A percentile compares a stretch with the other conserved stretches of the same genome.
Evolutionary conservation across 2,329 filamentous ascomycete genomes (phyloP).

Genomic region (Colletotrichum liaoningense): DNA sequence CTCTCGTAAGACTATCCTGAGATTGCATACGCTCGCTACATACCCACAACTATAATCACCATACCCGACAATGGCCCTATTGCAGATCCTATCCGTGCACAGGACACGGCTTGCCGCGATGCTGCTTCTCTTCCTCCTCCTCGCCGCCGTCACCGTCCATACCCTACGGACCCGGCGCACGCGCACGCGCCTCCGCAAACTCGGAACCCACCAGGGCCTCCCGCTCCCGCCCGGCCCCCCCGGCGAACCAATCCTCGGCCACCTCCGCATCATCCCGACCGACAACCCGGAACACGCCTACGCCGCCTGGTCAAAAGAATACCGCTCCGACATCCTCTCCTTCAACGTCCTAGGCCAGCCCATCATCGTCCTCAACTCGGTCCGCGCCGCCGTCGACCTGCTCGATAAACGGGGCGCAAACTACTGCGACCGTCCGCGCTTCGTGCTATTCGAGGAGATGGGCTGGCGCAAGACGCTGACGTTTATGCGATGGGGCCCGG

Average conservation of each 20-base stretch:
- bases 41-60: not conserved
- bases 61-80: not conserved
- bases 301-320: constrained; percentile 50
- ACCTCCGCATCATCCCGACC: constrained; percentile 53
- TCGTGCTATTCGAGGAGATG: constrained; percentile 55
- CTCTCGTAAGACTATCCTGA: not conserved
- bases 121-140: constrained; percentile 8
- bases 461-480: constrained; percentile 59
- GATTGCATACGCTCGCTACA: not conserved
- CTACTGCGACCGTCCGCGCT: constrained; percentile 56
- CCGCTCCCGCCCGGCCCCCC: constrained; percentile 48
- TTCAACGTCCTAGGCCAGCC: constrained; percentile 45
- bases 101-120: constrained; percentile 12
- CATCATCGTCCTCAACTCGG: constrained; percentile 56
- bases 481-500: constrained; percentile 54
- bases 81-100: not conserved
- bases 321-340: constrained; percentile 58
- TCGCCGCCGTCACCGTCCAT: not conserved
- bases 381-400: constrained; percentile 53
- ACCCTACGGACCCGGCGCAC: not conserved
- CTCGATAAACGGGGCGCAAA: constrained; percentile 57
- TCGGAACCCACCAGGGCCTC: not conserved
- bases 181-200: no score
- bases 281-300: constrained; percentile 46
- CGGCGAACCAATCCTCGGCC: constrained; percentile 54